phyloP scores from a whole-genome alignment of 2,329 filamentous ascomycete genomes.

The Paecilomyces niveus region DNA sequence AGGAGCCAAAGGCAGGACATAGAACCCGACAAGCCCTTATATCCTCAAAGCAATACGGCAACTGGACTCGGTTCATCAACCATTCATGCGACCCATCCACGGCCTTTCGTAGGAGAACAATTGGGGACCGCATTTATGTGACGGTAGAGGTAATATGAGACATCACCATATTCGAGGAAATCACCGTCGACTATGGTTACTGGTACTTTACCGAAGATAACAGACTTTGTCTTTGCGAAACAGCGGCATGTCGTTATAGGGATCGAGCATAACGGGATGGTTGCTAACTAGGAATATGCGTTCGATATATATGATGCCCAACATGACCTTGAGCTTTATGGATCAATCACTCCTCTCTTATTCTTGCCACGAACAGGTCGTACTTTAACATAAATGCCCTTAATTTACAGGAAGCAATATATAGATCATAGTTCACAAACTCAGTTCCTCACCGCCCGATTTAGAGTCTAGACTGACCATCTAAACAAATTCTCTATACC shows the following conservation, averaged over 20 bases:
- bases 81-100: conserved; percentile 26
- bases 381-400: too few relatives aligned
- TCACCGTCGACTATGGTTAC: conserved; percentile 26
- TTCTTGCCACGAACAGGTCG: too few relatives aligned
- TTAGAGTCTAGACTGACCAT: too few relatives aligned
- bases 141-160: conserved; percentile 15
- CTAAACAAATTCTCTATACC: too few relatives aligned
- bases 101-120: conserved; percentile 8
- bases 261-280: neutral
- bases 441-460: too few relatives aligned
- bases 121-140: conserved; percentile 15
- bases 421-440: too few relatives aligned
- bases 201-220: conserved; percentile 9
- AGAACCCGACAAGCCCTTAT: conserved; percentile 4
- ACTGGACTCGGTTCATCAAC: conserved; percentile 30
- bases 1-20: conserved; percentile 1
- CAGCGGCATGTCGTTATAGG: neutral
- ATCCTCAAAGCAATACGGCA: conserved; percentile 16
- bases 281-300: neutral
- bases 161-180: conserved; percentile 24
- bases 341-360: too few relatives aligned
- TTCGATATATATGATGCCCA: neutral
- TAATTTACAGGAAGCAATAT: too few relatives aligned
- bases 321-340: too few relatives aligned
- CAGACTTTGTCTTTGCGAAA: neutral